Evolutionary conservation across 2,329 filamentous ascomycete species (phyloP), one percentile per base, ranked within the genome.

Genomic region (Aureobasidium uvarum): DNA sequence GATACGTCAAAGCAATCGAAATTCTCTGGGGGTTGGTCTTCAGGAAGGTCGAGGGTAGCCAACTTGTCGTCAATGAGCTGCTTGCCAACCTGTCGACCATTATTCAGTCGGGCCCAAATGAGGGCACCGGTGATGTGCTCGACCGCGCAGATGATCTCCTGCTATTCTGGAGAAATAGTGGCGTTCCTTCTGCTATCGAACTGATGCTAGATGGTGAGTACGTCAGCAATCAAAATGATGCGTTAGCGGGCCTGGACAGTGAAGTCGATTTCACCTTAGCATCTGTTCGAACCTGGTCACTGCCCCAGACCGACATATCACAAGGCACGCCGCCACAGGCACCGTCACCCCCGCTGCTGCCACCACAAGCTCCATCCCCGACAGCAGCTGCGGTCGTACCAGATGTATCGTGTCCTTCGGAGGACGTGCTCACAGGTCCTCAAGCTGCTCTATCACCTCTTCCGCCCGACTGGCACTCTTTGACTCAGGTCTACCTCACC

Each of bases 1-100:
- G 90, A 18, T 92, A 92, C 72, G 88, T 93, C 64, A 84, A 89
- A 39, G 89, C 88, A 0, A 79, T 93, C 20, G 90, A 93, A 74
- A 76, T 89, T 50, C 83, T 87, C 11, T 80, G 90, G 64, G 87
- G 86, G 14, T 86, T 86, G 80, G 77, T 89, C 1, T 88, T 91
- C 67, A 82, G 85, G 66, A 83, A 84, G 64, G 82, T 86, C 41
- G 81, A 85, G 16, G 85, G 83, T 82, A 16, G 80, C 90, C 28
- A 81, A 39, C 33, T 18, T 23, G 54, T 38, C 36, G 31, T 65
- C 16, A 54, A 50, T 3, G 18, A 48, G 14, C 48, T 65, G 41
- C 50, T 68, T 20, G 33, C 38, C 18, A 18, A 38, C n/a, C 28
- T 55, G 8, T 20, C 38, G 11, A 48, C 46, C 18, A 41, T 41